A percentile compares a stretch with the other conserved stretches of the same genome.
phyloP scores from a whole-genome alignment of 768 basidiomycete species.

The Lentinus tigrinus region DNA sequence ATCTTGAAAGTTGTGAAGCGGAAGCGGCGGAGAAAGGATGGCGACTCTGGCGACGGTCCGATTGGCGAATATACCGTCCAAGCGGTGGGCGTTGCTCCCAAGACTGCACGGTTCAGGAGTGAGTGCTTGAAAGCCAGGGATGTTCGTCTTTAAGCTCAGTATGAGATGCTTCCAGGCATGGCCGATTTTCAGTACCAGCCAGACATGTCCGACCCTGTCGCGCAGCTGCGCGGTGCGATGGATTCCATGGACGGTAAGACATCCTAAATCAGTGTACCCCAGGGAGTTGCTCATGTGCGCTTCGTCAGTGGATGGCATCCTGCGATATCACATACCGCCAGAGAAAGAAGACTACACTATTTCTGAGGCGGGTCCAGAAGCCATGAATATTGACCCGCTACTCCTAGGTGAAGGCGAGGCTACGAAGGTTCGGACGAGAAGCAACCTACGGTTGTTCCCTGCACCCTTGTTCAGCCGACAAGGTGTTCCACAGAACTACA shows the following conservation, averaged over 20 bases:
- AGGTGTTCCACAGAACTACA: constrained; percentile 76
- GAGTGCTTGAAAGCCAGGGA: constrained; percentile 29
- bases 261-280: background rate
- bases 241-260: constrained; percentile 76
- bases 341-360: constrained; percentile 65
- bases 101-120: constrained; percentile 91
- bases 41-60: constrained; percentile 28
- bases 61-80: constrained; percentile 75
- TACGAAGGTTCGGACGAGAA: constrained; percentile 23
- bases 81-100: constrained; percentile 71
- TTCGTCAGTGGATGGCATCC: constrained; percentile 65
- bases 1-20: constrained; percentile 81
- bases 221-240: constrained; percentile 71
- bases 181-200: constrained; percentile 91
- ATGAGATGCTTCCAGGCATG: constrained; percentile 59
- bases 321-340: constrained; percentile 64
- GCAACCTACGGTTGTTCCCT: constrained; percentile 76
- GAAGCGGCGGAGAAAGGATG: constrained; percentile 45
- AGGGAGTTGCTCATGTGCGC: background rate
- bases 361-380: constrained; percentile 26
- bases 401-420: constrained; percentile 24
- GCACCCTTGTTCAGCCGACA: constrained; percentile 89
- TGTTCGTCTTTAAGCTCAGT: background rate
- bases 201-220: constrained; percentile 64
- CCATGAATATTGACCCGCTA: constrained; percentile 53